These are phyloP conservation scores for Acanthamoeba triangularis DNA, from an alignment of 208 protist species.

Conservation along the genomic window DNA sequence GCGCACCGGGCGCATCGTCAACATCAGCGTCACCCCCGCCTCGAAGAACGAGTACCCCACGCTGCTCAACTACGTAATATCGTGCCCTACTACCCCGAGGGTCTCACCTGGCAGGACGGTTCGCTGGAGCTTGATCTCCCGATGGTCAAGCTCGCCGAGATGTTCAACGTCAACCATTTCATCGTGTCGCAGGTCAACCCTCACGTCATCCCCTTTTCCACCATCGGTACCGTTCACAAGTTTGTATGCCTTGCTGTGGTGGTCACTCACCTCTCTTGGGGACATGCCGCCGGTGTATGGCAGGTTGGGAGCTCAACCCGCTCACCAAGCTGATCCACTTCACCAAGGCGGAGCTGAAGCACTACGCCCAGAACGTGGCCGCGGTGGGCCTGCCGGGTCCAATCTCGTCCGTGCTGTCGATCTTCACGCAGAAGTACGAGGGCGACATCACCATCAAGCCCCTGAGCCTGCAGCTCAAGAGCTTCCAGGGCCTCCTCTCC, in stretches of 20 bases:
- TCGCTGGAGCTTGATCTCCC: conserved; percentile 87
- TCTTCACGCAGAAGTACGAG: conserved; percentile 66
- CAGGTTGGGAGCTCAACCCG: conserved; percentile 50
- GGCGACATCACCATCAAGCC: conserved; percentile 64
- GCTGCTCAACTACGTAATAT: conserved; percentile 86
- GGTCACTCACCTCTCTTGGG: background rate
- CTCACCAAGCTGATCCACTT: conserved; percentile 45
- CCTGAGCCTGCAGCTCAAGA: conserved; percentile 20
- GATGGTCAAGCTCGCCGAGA: conserved; percentile 86
- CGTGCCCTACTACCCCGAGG: background rate
- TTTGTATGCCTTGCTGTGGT: background rate
- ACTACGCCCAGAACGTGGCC: conserved; percentile 45
- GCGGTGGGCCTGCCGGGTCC: conserved; percentile 3
- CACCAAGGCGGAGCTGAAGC: conserved; percentile 65
- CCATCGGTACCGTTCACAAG: background rate
- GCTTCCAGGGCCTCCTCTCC: conserved; percentile 54
- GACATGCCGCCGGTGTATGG: no score
- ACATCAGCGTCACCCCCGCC: conserved; percentile 80
- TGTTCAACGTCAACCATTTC: conserved; percentile 92
- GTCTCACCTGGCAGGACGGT: conserved; percentile 76
- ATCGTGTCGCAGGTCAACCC: conserved; percentile 89
- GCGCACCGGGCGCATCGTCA: conserved; percentile 84
- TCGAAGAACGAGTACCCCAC: conserved; percentile 75
- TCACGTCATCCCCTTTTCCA: conserved; percentile 87
- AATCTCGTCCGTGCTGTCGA: background rate